Evolutionary conservation across 805 yeast species (phyloP), one percentile per base, ranked within the genome.

Genomic region (Hanseniaspora mollemarum): DNA sequence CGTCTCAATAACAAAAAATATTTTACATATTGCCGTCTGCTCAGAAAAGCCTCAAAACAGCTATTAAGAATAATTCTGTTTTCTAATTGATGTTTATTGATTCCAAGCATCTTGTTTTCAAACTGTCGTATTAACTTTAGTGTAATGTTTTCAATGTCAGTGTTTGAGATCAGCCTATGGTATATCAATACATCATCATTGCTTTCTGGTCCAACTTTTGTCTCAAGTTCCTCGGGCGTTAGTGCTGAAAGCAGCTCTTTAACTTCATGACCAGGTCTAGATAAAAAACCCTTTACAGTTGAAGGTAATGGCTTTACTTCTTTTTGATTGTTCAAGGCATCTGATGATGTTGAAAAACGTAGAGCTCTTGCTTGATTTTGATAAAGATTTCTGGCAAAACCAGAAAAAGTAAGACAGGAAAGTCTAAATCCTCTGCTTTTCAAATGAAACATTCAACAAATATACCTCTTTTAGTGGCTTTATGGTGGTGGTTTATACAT

Each of bases 81-180:
- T 24, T 32, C n/a, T n/a, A 40, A 15, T 19, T 48, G 44, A 9
- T 40, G n/a, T 16, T 10, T 5, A 3, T 10, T 25, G 9, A 48
- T 33, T 12, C 45, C 51, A 9, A 48, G 41, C 51, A 48, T 48
- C 12, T 25, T 40, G 18, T 32, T 40, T 48, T 48, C 51, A 48
- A 40, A 48, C 10, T 40, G 40, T 13, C 24, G 18, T 6, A 48
- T 48, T 9, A 32, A 4, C 2, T 26, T 15, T 4, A 48, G 13
- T 15, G 45, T 48, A 16, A 48, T 3, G 36, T 39, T 40, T 15
- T 24, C 12, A 21, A 32, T 28, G 19, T 48, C 44, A 1, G 51
- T 40, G 41, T 40, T 43, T n/a, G 33, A 35, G 3, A 48, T 48
- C 12, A 48, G 31, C 24, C 40, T 48, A 28, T 48, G 43, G 24